Conservation (phyloP, 352 stramenopile genomes). For the Phytophthora pseudosyringae region DNA sequence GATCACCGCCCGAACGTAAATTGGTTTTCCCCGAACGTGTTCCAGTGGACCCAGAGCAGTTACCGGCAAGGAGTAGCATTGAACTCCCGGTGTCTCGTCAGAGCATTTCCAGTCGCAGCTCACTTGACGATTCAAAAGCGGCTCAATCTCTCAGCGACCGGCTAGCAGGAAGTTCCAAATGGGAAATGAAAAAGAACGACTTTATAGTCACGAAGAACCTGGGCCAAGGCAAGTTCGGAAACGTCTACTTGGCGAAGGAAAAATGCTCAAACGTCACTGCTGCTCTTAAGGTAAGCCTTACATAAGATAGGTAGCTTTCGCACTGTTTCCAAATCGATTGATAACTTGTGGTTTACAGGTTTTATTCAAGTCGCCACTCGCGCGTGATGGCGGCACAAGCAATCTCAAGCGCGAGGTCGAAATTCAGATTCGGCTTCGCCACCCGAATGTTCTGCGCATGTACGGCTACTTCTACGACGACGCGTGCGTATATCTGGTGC, state of each 20-base stretch:
- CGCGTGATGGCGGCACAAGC: slow-evolving; percentile 54
- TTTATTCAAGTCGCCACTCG: slow-evolving; percentile 69
- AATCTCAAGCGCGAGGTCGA: slow-evolving; percentile 87
- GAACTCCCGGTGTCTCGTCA: slow-evolving; percentile 11
- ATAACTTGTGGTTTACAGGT: slow-evolving; percentile 43
- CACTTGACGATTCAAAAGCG: slow-evolving; percentile 51
- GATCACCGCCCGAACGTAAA: slow-evolving; percentile 12
- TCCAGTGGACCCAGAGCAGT: slow-evolving; percentile 31
- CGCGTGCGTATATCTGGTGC: slow-evolving; percentile 79
- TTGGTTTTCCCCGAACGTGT: slow-evolving; percentile 47
- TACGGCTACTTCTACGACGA: slow-evolving; percentile 91
- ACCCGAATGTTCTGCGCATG: slow-evolving; percentile 78
- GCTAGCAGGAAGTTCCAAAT: slow-evolving; percentile 61
- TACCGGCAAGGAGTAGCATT: slow-evolving; percentile 21
- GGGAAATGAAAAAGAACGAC: slow-evolving; percentile 78
- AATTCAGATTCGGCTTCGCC: slow-evolving; percentile 79
- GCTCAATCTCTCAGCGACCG: slow-evolving; percentile 53
- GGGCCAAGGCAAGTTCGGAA: slow-evolving; percentile 88
- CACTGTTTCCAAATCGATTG: background rate
- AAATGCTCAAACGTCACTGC: slow-evolving; percentile 69
- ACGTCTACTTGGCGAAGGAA: slow-evolving; percentile 84
- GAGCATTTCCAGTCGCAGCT: slow-evolving; percentile 41
- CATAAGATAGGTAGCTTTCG: background rate
- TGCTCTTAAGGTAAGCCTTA: slow-evolving; percentile 71
- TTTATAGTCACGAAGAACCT: slow-evolving; percentile 82